Evolutionary conservation across 1,284 basidiomycete species (phyloP), one percentile per base, ranked within the genome.

Genomic region (Boletellus deceptivus): DNA sequence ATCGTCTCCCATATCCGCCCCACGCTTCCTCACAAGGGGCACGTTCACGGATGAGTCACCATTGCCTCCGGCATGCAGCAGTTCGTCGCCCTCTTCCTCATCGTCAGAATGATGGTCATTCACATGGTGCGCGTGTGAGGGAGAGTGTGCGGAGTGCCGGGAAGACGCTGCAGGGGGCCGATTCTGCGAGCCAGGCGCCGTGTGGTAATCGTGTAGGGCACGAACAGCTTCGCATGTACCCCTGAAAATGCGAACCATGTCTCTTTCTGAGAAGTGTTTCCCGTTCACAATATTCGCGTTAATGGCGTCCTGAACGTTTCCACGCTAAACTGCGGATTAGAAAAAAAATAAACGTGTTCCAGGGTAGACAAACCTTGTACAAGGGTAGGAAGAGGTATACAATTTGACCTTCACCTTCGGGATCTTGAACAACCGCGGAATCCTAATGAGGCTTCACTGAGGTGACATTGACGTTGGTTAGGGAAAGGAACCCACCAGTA

Each of bases 271-370:
- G 65, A 94, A 91, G 55, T 86, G 84, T 29, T 85, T 86, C 20
- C 86, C 84, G 52, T 91, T 91, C 42, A 95, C 86, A 7, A 89
- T 81, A 63, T 96, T 87, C 29, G 85, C 78, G 58, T 93, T 92
- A 62, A 99, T 98, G 36, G 86, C 86, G 65, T 99, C 94, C 78
- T 99, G 97, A 16, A 99, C 78, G 65, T 98, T 98, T 33, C 93
- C 93, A 49, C 85, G 79, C 88, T 92, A 24, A 46, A 46, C 4
- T 43, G 18, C 10, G 35, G 55, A 55, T 63, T 53, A 56, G 52
- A 48, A 41, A 52, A 41, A 52, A 42, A 39, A 31, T 31, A 40
- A 18, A 8, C 13, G 37, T 9, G 13, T 38, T 44, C 25, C 50
- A 48, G 42, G 25, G 22, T 33, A 35, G 4, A 59, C 65, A 41